Evolutionary conservation across 345 rosid genomes (phyloP), one percentile per base, ranked within the genome.

Genomic region (Cardiospermum halicacabum): DNA sequence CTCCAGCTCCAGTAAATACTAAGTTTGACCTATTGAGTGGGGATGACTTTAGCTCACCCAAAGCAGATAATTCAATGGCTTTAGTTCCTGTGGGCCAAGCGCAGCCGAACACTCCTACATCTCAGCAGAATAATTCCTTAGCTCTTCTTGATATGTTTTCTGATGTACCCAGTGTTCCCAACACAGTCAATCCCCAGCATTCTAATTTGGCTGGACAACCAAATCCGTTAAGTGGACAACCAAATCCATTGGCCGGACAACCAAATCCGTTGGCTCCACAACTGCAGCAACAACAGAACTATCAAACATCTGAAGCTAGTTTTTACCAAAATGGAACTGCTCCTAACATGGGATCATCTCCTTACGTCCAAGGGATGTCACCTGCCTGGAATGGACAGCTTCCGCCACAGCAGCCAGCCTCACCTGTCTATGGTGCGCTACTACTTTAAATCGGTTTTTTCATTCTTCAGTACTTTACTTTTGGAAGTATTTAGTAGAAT

Each of bases 11-110:
- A 31, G 81, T 72, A 58, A 78, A 78, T 79, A 79, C 90, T 53
- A 95, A 86, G 75, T 75, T 91, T 64, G 99, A 95, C 74, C 87
- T 95, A 58, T 88, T 95, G 77, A 95, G 99, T 67, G 99, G 99
- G 31, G 99, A 95, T 77, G 85, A 84, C 67, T 86, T 67, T 70
- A 66, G 69, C 74, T 83, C 89, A 48, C 91, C 89, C 5, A 79
- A 85, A 78, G 83, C 82, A 27, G 85, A 80, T 0, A 69, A 31
- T 72, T 82, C 89, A 61, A 81, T 85, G 57, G 97, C 99, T 69
- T 85, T 95, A 65, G 97, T 91, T 76, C 85, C 94, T 73, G 79
- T 87, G 55, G 91, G 82, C 60, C 81, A 81, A 58, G 81, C 84
- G 47, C 90, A 82, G 63, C 73, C 88, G 56, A 72, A 74, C 68